Percentiles rank a stretch among this genome's conserved stretches.
These are phyloP conservation scores for Salvia hispanica DNA, from an alignment of 257 asterid species.

Conservation along the genomic window DNA sequence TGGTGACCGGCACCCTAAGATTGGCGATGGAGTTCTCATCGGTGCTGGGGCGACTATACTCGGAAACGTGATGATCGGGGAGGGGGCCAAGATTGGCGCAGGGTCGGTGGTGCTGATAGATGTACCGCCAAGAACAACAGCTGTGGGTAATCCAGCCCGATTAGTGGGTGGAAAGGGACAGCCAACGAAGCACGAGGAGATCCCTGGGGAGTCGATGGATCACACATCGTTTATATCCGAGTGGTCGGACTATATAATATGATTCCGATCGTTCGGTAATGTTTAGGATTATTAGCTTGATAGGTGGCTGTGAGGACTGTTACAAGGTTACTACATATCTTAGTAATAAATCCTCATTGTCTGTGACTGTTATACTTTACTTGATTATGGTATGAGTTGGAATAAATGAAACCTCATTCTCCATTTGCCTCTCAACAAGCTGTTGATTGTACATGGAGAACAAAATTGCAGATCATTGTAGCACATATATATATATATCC, in stretches of 20 bases:
- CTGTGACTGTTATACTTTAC: background rate
- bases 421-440: background rate
- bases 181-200: slow-evolving; percentile 51
- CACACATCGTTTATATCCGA: slow-evolving; percentile 58
- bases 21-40: slow-evolving; percentile 74
- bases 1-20: slow-evolving; percentile 73
- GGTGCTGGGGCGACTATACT: slow-evolving; percentile 73
- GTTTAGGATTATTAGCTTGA: background rate
- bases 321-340: background rate
- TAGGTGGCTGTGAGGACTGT: background rate
- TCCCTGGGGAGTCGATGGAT: slow-evolving; percentile 67
- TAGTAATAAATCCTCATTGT: slow-evolving; percentile 1
- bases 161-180: slow-evolving; percentile 54
- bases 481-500: background rate
- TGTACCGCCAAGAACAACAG: slow-evolving; percentile 74
- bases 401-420: slow-evolving; percentile 7
- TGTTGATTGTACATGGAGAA: slow-evolving; percentile 4
- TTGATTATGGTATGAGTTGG: background rate
- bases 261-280: slow-evolving; percentile 5
- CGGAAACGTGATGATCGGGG: slow-evolving; percentile 66
- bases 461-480: background rate
- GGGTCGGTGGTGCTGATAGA: slow-evolving; percentile 67
- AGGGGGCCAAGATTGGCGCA: slow-evolving; percentile 80
- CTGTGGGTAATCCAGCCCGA: slow-evolving; percentile 75
- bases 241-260: slow-evolving; percentile 59